phyloP scores from a whole-genome alignment of 768 basidiomycete genomes.

The Macrolepiota albuminosa region DNA sequence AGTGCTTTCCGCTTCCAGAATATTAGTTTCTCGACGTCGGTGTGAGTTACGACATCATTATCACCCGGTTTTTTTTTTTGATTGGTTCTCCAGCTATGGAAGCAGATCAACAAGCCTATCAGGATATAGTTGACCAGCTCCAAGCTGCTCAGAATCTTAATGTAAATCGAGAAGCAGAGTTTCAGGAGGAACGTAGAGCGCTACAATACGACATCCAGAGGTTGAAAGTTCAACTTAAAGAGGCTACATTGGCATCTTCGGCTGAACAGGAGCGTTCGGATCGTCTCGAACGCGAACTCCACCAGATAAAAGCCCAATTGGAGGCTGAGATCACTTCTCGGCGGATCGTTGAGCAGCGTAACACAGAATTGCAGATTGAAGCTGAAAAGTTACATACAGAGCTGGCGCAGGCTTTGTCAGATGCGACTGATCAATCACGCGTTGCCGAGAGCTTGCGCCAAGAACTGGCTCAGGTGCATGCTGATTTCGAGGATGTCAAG shows the following conservation, averaged over 20 bases:
- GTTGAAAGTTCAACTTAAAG: slow-evolving; percentile 41
- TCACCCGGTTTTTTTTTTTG: neutral
- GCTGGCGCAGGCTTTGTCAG: slow-evolving; percentile 53
- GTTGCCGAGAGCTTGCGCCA: slow-evolving; percentile 54
- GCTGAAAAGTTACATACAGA: slow-evolving; percentile 51
- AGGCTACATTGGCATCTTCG: slow-evolving; percentile 30
- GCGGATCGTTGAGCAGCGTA: slow-evolving; percentile 60
- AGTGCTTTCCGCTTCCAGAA: slow-evolving; percentile 76
- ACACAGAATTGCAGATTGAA: slow-evolving; percentile 50
- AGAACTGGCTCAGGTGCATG: slow-evolving; percentile 55
- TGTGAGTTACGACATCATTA: slow-evolving; percentile 41
- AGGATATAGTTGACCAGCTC: slow-evolving; percentile 68
- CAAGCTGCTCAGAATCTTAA: slow-evolving; percentile 54
- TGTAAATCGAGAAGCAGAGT: slow-evolving; percentile 47
- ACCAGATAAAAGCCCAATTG: slow-evolving; percentile 54
- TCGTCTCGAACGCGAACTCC: slow-evolving; percentile 59
- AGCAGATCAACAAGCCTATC: slow-evolving; percentile 70
- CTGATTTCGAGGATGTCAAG: slow-evolving; percentile 67
- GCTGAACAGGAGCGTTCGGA: slow-evolving; percentile 50
- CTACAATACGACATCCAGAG: slow-evolving; percentile 54
- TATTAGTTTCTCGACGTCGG: slow-evolving; percentile 64
- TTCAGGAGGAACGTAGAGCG: slow-evolving; percentile 53
- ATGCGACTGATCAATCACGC: slow-evolving; percentile 64
- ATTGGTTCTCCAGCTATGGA: slow-evolving; percentile 48
- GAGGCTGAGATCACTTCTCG: slow-evolving; percentile 62